Evolutionary conservation across 768 basidiomycete species (phyloP).

Genomic region (Serendipita sp.): DNA sequence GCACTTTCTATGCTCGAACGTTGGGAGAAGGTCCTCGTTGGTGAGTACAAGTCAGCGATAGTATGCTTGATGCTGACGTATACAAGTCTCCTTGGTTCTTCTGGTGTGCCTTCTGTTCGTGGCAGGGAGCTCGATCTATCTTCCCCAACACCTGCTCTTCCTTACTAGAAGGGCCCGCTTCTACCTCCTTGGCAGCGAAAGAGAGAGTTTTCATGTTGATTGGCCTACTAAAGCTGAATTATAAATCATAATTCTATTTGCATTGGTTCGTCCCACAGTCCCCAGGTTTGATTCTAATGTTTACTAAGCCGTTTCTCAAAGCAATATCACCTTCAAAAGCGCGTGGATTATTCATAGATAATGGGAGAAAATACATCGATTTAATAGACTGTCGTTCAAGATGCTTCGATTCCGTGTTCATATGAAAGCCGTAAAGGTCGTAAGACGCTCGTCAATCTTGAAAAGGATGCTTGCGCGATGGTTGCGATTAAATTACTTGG

Average conservation of each 20-base stretch:
- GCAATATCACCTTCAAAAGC: not conserved
- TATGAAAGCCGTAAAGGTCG: too few species aligned
- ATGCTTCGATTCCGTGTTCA: too few species aligned
- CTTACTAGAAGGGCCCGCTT: conserved; percentile 40
- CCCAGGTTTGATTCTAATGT: not conserved
- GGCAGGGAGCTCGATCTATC: conserved; percentile 37
- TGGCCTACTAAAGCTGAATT: conserved; percentile 1
- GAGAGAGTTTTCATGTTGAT: not conserved
- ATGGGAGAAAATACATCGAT: too few species aligned
- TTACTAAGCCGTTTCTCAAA: too few species aligned
- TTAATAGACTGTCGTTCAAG: too few species aligned
- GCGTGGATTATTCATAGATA: not conserved
- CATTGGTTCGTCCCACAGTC: too few species aligned
- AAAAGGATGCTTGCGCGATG: too few species aligned
- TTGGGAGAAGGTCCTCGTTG: conserved; percentile 49
- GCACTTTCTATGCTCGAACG: conserved; percentile 45
- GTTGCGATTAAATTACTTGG: too few species aligned
- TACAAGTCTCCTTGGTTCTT: conserved; percentile 27
- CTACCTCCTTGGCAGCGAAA: conserved; percentile 45
- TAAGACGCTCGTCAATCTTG: too few species aligned
- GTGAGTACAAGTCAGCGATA: conserved; percentile 26
- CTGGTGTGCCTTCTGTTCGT: conserved; percentile 31
- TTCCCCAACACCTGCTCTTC: conserved; percentile 40
- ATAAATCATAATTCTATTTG: not conserved
- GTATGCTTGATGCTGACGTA: not conserved